Evolutionary conservation across 2,329 filamentous ascomycete species (phyloP).

Genomic region (Nemania bipapillata): DNA sequence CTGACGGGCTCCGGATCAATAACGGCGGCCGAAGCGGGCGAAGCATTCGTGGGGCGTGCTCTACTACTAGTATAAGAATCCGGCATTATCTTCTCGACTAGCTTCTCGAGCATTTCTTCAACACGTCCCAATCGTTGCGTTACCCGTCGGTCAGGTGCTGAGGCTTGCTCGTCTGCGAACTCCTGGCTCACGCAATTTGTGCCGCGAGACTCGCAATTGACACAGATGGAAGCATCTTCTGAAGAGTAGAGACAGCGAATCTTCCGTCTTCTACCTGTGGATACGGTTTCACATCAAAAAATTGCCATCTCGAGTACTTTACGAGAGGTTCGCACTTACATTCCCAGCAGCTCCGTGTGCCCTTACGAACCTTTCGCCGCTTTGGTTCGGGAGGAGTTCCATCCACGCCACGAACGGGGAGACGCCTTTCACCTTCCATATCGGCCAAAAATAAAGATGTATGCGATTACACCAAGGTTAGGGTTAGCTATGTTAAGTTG

Average conservation of each 20-base stretch:
- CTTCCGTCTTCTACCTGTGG: slow-evolving; percentile 58
- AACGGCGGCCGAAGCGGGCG: slow-evolving; percentile 43
- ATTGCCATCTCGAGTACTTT: neutral
- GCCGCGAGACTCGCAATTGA: slow-evolving; percentile 58
- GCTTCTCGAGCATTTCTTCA: slow-evolving; percentile 59
- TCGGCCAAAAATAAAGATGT: neutral
- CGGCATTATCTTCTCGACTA: slow-evolving; percentile 55
- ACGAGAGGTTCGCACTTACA: slow-evolving; percentile 53
- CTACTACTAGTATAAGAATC: slow-evolving; percentile 43
- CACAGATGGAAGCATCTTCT: slow-evolving; percentile 55
- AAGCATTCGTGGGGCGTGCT: slow-evolving; percentile 44
- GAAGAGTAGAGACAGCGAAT: slow-evolving; percentile 59
- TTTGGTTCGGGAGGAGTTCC: slow-evolving; percentile 46
- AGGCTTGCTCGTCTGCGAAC: slow-evolving; percentile 53
- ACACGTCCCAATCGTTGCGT: slow-evolving; percentile 59
- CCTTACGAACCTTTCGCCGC: slow-evolving; percentile 61
- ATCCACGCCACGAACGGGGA: slow-evolving; percentile 33
- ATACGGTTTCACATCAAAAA: slow-evolving; percentile 12
- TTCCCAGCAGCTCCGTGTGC: slow-evolving; percentile 67
- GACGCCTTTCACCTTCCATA: slow-evolving; percentile 31
- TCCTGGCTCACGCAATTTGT: slow-evolving; percentile 60
- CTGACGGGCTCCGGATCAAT: slow-evolving; percentile 48
- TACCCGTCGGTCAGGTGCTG: slow-evolving; percentile 54
- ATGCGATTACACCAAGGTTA: neutral
- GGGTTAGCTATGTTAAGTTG: neutral